A percentile compares a stretch with the other conserved stretches of the same genome.
Conservation (phyloP, 2,329 filamentous ascomycete genomes). For the Harringtonia lauricola region DNA sequence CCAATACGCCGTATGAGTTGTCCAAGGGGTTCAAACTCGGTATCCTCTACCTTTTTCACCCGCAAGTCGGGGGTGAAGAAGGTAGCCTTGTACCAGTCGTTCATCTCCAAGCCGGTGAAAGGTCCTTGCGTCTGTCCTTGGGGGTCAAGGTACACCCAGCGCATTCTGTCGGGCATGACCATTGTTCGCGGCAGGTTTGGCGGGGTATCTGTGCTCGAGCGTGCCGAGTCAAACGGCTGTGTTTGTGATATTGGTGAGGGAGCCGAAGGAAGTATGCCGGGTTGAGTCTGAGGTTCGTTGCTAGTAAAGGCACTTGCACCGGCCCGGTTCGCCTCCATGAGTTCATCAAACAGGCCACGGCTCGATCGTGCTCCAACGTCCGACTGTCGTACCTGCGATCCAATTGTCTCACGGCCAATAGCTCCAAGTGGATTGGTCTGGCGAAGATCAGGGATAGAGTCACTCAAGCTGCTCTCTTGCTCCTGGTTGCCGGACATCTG, state of each 20-base stretch:
- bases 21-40: constrained; percentile 87
- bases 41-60: constrained; percentile 89
- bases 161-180: constrained; percentile 98
- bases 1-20: constrained; percentile 92
- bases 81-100: constrained; percentile 98
- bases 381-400: constrained; percentile 40
- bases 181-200: constrained; percentile 63
- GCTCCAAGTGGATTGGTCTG: constrained; percentile 53
- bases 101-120: constrained; percentile 96
- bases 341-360: constrained; percentile 13
- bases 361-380: constrained; percentile 42
- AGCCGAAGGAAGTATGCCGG: constrained; percentile 10
- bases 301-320: constrained; percentile 4
- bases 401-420: constrained; percentile 53
- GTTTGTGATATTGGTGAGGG: constrained; percentile 5
- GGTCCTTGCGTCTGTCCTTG: constrained; percentile 87
- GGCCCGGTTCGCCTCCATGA: constrained; percentile 5
- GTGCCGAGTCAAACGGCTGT: constrained; percentile 23
- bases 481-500: constrained; percentile 55
- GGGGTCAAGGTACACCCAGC: constrained; percentile 96
- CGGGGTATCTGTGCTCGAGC: constrained; percentile 35
- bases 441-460: constrained; percentile 47
- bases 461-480: constrained; percentile 53
- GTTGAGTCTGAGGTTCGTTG: constrained; percentile 15
- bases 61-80: constrained; percentile 93